These are phyloP conservation scores for Phytophthora tentaculata DNA, from an alignment of 352 stramenopile genomes.

Conservation along the genomic window DNA sequence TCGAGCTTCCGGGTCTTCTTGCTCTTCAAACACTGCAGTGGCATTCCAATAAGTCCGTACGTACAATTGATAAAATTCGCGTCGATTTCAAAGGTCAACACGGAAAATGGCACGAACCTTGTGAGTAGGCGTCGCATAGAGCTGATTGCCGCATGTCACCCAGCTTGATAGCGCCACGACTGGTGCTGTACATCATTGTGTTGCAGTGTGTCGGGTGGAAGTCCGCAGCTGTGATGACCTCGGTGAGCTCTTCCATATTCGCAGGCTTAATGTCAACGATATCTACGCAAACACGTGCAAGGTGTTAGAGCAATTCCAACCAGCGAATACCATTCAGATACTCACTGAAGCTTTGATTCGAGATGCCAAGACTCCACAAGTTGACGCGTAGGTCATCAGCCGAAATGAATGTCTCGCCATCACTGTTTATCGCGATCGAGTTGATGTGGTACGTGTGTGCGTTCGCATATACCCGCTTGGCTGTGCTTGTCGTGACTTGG, in stretches of 20 bases:
- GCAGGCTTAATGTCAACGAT: constrained; percentile 97
- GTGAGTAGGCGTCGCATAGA: constrained; percentile 86
- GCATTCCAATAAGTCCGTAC: not conserved
- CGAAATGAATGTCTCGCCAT: constrained; percentile 96
- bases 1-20: constrained; percentile 77
- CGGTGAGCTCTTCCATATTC: constrained; percentile 97
- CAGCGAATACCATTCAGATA: not conserved
- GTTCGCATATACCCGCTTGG: constrained; percentile 92
- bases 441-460: constrained; percentile 98
- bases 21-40: constrained; percentile 77
- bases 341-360: constrained; percentile 92
- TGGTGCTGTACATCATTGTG: constrained; percentile 96
- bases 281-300: constrained; percentile 48
- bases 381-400: constrained; percentile 97
- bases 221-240: constrained; percentile 95
- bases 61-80: too few species aligned
- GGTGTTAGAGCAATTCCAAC: constrained; percentile 4
- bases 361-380: constrained; percentile 93
- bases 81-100: too few species aligned
- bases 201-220: constrained; percentile 95
- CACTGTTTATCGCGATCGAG: constrained; percentile 93
- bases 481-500: constrained; percentile 72
- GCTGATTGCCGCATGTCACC: constrained; percentile 92
- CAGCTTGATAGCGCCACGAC: constrained; percentile 92
- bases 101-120: constrained; percentile 43